Evolutionary conservation across 2,329 filamentous ascomycete species (phyloP), one percentile per base, ranked within the genome.

Genomic region (Endothia cerciana): DNA sequence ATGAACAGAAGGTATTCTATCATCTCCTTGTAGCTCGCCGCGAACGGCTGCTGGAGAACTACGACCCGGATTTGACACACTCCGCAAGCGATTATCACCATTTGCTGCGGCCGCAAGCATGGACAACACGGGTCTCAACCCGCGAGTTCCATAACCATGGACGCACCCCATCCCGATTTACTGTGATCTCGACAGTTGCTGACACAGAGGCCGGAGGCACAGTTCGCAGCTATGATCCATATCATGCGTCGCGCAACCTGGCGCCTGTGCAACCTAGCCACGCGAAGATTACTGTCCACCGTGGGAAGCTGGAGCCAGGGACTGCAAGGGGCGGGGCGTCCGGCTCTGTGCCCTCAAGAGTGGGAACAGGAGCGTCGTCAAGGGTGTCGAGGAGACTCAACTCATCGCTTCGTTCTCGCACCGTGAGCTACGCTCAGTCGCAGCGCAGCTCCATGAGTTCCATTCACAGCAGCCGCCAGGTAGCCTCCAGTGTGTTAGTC

Each of bases 1-100:
- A 97, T 70, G 92, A 97, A 64, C 93, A 97, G 74, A 97, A 97
- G 74, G 85, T 94, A 70, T 97, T 98, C 77, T 99, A 98, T 77
- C 91, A 89, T 77, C 85, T 96, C 25, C 84, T 99, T 8, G 79
- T 90, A 70, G 91, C 90, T 75, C 96, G 97, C 75, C 87, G 92
- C 55, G 89, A 97, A 69, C 89, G 92, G 69, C 90, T 95, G 71
- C 78, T 97, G 1, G 94, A 98, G 75, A 92, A 97, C 73, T 98
- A 95, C 74, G 90, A 90, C 66, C 88, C 89, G 38, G 86, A 91
- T 28, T 81, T 97, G 64, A 87, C 87, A n/a, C 91, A 95, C 74
- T 97, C 94, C 0, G 86, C 90, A 64, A 97, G 93, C 77, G 94
- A 98, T 73, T 95, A 96, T 72, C 94, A 97, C 73, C 93, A 96